Conservation (phyloP, 2,329 filamentous ascomycete genomes). For the Endoconidiophora polonica region DNA sequence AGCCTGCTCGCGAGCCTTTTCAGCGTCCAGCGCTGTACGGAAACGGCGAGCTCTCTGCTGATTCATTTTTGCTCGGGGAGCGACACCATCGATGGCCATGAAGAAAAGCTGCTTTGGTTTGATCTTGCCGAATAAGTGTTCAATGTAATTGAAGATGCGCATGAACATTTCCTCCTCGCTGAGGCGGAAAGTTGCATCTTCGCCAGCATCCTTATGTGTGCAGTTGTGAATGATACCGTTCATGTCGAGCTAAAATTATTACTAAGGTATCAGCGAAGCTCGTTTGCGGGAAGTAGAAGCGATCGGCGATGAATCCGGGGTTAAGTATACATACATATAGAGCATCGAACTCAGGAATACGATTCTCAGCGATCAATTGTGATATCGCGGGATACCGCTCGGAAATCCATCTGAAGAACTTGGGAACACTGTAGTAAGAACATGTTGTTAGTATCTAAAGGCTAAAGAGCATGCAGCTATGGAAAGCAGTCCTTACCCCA, state of each 20-base stretch:
- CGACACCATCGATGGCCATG: conserved; percentile 98
- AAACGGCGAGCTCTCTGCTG: conserved; percentile 93
- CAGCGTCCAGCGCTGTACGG: conserved; percentile 79
- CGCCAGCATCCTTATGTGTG: conserved; percentile 81
- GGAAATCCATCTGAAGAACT: conserved; percentile 98
- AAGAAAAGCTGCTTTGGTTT: conserved; percentile 98
- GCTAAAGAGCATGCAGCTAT: neutral
- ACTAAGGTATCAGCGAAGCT: neutral
- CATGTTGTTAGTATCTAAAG: neutral
- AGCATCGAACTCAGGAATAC: conserved; percentile 97
- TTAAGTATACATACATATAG: conserved; percentile 55
- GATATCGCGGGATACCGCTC: conserved; percentile 98
- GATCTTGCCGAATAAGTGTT: conserved; percentile 96
- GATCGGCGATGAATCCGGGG: neutral
- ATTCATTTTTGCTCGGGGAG: conserved; percentile 98
- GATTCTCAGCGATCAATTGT: conserved; percentile 94
- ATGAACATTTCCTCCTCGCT: conserved; percentile 99
- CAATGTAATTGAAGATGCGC: conserved; percentile 98
- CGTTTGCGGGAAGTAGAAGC: neutral
- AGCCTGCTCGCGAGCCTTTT: conserved; percentile 82
- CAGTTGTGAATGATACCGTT: conserved; percentile 99
- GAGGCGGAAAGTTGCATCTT: conserved; percentile 79
- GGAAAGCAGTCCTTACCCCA: conserved; percentile 1
- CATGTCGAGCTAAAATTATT: conserved; percentile 59
- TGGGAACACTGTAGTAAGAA: conserved; percentile 41